phyloP scores from a whole-genome alignment of 2,329 filamentous ascomycete genomes.

The Diaporthe batatas region DNA sequence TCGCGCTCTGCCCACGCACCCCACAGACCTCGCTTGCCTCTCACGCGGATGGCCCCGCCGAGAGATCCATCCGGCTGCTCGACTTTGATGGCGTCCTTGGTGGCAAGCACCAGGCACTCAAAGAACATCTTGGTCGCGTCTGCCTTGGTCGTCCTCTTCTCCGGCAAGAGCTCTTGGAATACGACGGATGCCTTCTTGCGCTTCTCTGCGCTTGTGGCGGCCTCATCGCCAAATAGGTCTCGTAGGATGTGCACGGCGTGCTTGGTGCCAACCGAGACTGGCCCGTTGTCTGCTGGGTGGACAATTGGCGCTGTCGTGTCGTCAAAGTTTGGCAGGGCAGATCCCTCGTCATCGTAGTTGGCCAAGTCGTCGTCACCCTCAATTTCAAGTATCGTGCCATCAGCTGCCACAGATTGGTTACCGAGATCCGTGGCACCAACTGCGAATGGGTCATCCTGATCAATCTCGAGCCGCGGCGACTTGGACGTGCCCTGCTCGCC shows the following conservation, averaged over 20 bases:
- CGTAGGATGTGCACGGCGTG: slow-evolving; percentile 95
- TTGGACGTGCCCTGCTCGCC: slow-evolving; percentile 73
- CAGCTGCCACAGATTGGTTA: slow-evolving; percentile 66
- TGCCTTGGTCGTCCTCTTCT: slow-evolving; percentile 82
- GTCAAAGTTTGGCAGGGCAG: slow-evolving; percentile 76
- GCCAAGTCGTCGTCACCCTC: slow-evolving; percentile 67
- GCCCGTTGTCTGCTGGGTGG: slow-evolving; percentile 86
- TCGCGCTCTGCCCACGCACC: slow-evolving; percentile 92
- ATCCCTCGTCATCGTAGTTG: slow-evolving; percentile 61
- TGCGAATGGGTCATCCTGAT: slow-evolving; percentile 71
- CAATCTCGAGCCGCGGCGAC: slow-evolving; percentile 77
- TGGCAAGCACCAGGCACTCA: slow-evolving; percentile 93
- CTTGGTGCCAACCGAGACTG: slow-evolving; percentile 91
- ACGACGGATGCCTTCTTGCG: slow-evolving; percentile 82
- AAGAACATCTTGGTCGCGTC: slow-evolving; percentile 99
- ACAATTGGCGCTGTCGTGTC: slow-evolving; percentile 82
- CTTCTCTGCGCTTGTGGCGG: slow-evolving; percentile 76
- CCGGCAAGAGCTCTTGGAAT: slow-evolving; percentile 92
- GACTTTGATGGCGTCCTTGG: slow-evolving; percentile 97
- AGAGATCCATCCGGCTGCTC: slow-evolving; percentile 82
- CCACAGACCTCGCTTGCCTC: slow-evolving; percentile 96
- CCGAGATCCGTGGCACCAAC: slow-evolving; percentile 64
- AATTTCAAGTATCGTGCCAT: slow-evolving; percentile 76
- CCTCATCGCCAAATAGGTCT: slow-evolving; percentile 84
- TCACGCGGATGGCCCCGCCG: slow-evolving; percentile 84